A percentile compares a stretch with the other conserved stretches of the same genome.
Conservation (phyloP, 495 filamentous ascomycete genomes). For the Penicillium flavigenum region DNA sequence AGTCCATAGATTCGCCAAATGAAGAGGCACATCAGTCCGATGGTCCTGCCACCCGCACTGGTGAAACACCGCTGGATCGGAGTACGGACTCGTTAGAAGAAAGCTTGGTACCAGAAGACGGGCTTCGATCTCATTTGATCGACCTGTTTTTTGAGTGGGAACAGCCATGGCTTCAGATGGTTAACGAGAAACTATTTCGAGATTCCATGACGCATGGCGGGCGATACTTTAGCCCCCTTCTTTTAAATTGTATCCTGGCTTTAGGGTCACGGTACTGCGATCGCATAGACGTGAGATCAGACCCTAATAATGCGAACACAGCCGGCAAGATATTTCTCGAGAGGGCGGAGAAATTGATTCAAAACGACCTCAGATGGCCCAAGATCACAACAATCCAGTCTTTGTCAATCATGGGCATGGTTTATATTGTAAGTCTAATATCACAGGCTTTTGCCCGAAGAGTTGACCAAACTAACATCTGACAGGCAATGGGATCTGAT, state of each 20-base stretch:
- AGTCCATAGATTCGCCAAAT: conserved; percentile 12
- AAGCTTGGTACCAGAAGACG: conserved; percentile 16
- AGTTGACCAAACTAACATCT: neutral
- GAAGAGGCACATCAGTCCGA: conserved; percentile 17
- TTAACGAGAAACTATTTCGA: conserved; percentile 72
- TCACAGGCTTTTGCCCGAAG: neutral
- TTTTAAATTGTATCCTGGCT: conserved; percentile 74
- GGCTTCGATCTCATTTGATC: conserved; percentile 26
- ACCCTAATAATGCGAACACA: conserved; percentile 60
- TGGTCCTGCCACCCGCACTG: conserved; percentile 4
- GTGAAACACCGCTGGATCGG: neutral
- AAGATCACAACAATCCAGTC: conserved; percentile 75
- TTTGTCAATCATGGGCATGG: conserved; percentile 63
- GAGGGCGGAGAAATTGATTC: conserved; percentile 59
- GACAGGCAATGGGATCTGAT: conserved; percentile 30
- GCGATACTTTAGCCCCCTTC: conserved; percentile 66
- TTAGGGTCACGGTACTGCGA: conserved; percentile 72
- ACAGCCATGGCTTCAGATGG: conserved; percentile 69
- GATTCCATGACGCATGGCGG: conserved; percentile 57
- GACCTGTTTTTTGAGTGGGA: conserved; percentile 78
- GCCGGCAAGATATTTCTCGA: conserved; percentile 73
- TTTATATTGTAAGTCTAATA: conserved; percentile 26
- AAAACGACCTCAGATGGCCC: conserved; percentile 54
- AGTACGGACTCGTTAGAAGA: conserved; percentile 3
- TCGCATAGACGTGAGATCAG: conserved; percentile 58